Conservation (phyloP, 495 filamentous ascomycete genomes). For the Aspergillus leporis region DNA sequence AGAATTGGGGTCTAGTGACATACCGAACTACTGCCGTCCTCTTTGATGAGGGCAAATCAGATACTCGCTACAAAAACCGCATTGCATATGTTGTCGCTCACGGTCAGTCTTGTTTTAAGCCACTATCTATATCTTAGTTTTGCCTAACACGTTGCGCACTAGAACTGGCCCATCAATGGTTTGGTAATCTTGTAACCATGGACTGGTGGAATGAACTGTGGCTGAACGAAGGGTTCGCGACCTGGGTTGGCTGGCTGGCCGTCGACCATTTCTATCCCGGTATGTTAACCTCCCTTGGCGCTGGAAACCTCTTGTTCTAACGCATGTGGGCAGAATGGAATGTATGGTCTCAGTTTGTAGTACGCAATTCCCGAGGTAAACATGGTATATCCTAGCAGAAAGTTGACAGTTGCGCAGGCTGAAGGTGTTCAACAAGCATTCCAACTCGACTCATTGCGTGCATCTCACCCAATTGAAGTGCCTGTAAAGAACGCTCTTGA, state of each 20-base stretch:
- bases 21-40: constrained; percentile 92
- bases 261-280: constrained; percentile 85
- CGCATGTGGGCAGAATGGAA: constrained; percentile 67
- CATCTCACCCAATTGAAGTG: constrained; percentile 93
- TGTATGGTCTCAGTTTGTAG: constrained; percentile 92
- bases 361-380: constrained; percentile 61
- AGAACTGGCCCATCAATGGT: constrained; percentile 98
- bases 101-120: constrained; percentile 29
- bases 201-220: constrained; percentile 94
- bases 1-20: constrained; percentile 95
- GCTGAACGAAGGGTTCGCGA: constrained; percentile 97
- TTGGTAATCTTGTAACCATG: constrained; percentile 85
- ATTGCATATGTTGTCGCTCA: constrained; percentile 95
- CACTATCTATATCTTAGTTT: constrained; percentile 4
- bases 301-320: constrained; percentile 11
- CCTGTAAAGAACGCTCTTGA: constrained; percentile 86
- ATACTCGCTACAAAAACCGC: constrained; percentile 81
- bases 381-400: constrained; percentile 12
- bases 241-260: constrained; percentile 96
- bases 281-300: constrained; percentile 25
- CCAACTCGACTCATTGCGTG: constrained; percentile 80
- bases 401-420: constrained; percentile 56
- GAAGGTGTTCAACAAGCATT: constrained; percentile 92
- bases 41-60: constrained; percentile 88
- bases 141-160: constrained; percentile 9